Base-by-base conservation (phyloP, 106 monocot genomes). In the Cymbidium sinense region DNA sequence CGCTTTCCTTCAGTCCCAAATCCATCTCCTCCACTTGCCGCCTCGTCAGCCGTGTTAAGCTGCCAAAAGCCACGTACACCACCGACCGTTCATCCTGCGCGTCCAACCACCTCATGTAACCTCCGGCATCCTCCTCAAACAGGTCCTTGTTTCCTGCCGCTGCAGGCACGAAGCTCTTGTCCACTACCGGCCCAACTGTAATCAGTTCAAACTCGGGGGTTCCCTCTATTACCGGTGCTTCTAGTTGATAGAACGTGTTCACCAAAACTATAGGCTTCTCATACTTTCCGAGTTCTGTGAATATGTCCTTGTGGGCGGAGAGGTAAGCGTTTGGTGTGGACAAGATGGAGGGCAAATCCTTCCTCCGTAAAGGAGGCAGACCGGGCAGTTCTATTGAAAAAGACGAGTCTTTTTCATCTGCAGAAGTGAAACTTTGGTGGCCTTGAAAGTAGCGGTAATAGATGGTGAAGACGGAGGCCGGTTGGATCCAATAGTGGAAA, bases 21-120 rank as follows among this genome's bases (percentile, higher is more conserved):
- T 74, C 27, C 7, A 92, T 69, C 83, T 92, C 89, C 78, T 79
- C 79, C 73, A 79, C 0, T 69, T 89, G 91, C 73, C 47, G 15
- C 70, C 35, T 70, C 75, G 44, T 73, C 31, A 84, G 33, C 33
- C 34, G 23, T n/a, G 87, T 21, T 11, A 79, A 11, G 77, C 85
- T 89, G 64, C 92, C 89, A 47, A 86, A 91, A 1, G 88, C 84
- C 30, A 91, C 85, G 54, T 87, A 89, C 77, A 89, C 84, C 50
- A 85, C 86, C 2, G 86, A 84, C 1, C 28, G 70, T 62, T 84
- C 78, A 61, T 69, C 58, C 62, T 83, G 78, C 29, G 82, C 47
- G 77, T 89, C 84, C 30, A 89, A 77, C 89, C 89, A 89, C 43
- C 87, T 72, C 80, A 87, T 80, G 79, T 87, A 89, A 18, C 18